These are phyloP conservation scores for Tremella mesenterica DNA, from an alignment of 768 basidiomycete species.

Conservation along the genomic window DNA sequence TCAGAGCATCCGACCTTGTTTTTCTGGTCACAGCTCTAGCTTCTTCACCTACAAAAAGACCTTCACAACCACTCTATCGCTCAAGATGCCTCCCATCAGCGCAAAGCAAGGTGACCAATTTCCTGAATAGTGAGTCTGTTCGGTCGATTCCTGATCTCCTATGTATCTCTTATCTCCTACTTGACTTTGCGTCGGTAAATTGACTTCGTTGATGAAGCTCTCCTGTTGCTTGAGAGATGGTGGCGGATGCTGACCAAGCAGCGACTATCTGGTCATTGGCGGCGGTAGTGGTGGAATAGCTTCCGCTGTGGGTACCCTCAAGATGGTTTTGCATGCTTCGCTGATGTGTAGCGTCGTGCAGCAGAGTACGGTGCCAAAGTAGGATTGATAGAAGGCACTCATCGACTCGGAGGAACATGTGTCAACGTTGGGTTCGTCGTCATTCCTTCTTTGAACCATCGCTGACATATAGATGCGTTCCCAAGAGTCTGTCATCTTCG, in stretches of 20 bases:
- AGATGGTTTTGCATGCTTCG: not conserved
- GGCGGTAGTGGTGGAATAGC: conserved; percentile 91
- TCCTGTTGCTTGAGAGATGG: not conserved
- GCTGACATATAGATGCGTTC: conserved; percentile 67
- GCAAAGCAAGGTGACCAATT: no score
- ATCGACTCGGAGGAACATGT: conserved; percentile 82
- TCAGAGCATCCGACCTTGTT: no score
- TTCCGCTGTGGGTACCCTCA: conserved; percentile 56
- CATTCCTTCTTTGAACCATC: conserved; percentile 32
- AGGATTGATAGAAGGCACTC: conserved; percentile 71
- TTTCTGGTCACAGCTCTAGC: no score
- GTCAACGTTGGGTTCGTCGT: conserved; percentile 71
- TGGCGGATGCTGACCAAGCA: conserved; percentile 4
- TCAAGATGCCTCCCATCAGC: no score
- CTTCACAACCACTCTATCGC: no score
- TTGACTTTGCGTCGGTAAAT: no score
- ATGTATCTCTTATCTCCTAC: no score
- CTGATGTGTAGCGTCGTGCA: conserved; percentile 63
- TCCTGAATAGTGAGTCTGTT: no score
- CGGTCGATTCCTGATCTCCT: no score
- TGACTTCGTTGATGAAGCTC: no score
- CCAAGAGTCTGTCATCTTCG: conserved; percentile 63
- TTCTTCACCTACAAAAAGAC: no score
- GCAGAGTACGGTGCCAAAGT: conserved; percentile 87
- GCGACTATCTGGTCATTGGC: conserved; percentile 77